Evolutionary conservation across 2,329 filamentous ascomycete genomes (phyloP), one percentile per base, ranked within the genome.

Genomic region (Epichloe sp.): DNA sequence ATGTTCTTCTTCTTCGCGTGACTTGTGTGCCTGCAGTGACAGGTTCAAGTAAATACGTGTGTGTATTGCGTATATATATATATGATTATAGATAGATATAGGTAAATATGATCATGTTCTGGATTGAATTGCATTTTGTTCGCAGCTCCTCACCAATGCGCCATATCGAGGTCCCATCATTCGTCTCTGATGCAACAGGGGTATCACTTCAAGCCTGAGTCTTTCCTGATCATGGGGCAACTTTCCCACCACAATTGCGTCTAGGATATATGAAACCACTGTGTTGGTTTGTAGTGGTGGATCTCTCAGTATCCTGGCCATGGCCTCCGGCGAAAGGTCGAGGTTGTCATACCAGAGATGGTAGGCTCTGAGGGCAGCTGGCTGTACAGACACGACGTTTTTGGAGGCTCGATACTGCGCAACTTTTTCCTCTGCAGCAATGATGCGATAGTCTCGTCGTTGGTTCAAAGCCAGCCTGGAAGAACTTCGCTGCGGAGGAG

Each of bases 261-360:
- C 69, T 2, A 84, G 62, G 8, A 88, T 77, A 57, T 86, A 85
- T 0, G 59, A 64, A 1, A 72, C 68, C 1, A 86, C 78, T 0
- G 80, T 85, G 14, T 58, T 63, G 0, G 64, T 68, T 54, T 75
- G 69, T 3, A 87, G 62, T 2, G 83, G 81, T 14, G 81, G 80
- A 10, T 79, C 68, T 2, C 82, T 72, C n/a, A 85, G 65, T 1
- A 85, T 55, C 3, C 60, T 64, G 2, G 80, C 80, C 15, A 85
- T 68, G 1, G 69, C 65, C 0, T 65, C 59, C 0, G 80, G 69
- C 0, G 62, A 56, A 17, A 85, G 66, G 12, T 70, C 66, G 7
- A 72, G 62, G 52, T 80, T 73, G 4, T 65, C 55, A 50, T 80
- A 69, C 84, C 84, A 88, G 19, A 88, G 64, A 55, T 75, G 77